Conservation (phyloP, 148 eudicot genomes). For the Rhododendron mucronatum region DNA sequence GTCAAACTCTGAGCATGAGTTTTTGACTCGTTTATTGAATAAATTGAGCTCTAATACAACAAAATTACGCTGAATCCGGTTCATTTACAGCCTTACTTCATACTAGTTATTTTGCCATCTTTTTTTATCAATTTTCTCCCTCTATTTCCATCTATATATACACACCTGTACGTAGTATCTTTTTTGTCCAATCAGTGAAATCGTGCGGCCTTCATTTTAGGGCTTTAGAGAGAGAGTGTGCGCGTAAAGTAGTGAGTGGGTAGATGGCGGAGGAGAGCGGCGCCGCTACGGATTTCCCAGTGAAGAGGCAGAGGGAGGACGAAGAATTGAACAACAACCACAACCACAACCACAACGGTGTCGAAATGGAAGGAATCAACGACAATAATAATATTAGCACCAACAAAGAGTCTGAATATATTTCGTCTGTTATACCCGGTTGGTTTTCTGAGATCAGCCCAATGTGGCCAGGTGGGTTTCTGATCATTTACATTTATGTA, state of each 20-base stretch:
- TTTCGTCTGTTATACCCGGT: conserved; percentile 76
- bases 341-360: conserved; percentile 15
- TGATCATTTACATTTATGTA: neutral
- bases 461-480: conserved; percentile 90
- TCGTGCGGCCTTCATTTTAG: conserved; percentile 4
- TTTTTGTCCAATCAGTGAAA: neutral
- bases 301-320: conserved; percentile 42
- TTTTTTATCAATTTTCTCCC: neutral
- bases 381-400: neutral
- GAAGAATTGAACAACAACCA: conserved; percentile 21
- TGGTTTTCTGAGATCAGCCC: conserved; percentile 99
- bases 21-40: no score
- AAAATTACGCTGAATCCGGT: no score
- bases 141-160: neutral
- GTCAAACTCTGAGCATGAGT: no score
- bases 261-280: conserved; percentile 38
- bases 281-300: conserved; percentile 35
- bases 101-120: neutral
- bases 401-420: conserved; percentile 11
- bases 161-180: neutral
- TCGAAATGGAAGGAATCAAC: conserved; percentile 18
- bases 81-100: no score
- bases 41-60: no score
- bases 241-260: neutral
- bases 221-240: neutral